These are phyloP conservation scores for Phlebiopsis gigantea DNA, from an alignment of 768 basidiomycete genomes.

Conservation along the genomic window DNA sequence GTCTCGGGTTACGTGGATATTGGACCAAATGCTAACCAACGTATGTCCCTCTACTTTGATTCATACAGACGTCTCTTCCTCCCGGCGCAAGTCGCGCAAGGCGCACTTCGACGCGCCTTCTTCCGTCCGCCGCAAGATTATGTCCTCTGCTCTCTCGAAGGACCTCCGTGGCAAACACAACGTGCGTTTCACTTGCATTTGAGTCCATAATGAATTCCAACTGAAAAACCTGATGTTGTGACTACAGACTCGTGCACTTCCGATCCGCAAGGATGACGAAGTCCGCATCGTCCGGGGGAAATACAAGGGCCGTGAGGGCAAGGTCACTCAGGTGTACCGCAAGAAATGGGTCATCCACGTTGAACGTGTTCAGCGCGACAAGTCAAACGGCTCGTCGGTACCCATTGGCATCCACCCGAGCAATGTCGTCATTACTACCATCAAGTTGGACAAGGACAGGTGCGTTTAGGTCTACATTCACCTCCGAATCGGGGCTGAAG, in stretches of 20 bases:
- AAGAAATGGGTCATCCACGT: constrained; percentile 99
- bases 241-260: constrained; percentile 77
- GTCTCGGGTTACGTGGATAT: constrained; percentile 7
- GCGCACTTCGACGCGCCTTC: constrained; percentile 96
- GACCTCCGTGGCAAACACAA: constrained; percentile 90
- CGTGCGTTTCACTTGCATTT: constrained; percentile 48
- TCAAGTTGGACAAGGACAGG: constrained; percentile 94
- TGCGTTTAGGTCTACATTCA: constrained; percentile 24
- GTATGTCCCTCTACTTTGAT: constrained; percentile 25
- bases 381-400: constrained; percentile 91
- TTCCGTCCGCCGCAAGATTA: constrained; percentile 92
- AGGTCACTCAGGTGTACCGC: constrained; percentile 95
- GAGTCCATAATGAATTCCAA: too few relatives aligned
- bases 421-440: constrained; percentile 90
- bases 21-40: constrained; percentile 21
- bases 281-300: constrained; percentile 95
- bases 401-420: constrained; percentile 95
- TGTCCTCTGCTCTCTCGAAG: constrained; percentile 94
- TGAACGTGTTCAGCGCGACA: constrained; percentile 96
- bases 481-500: not conserved
- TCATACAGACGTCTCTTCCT: constrained; percentile 74
- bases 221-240: constrained; percentile 8
- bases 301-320: constrained; percentile 98
- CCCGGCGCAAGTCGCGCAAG: constrained; percentile 97
- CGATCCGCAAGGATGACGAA: constrained; percentile 97